Conservation (phyloP, 768 basidiomycete species). For the Tricholoma sp. region DNA sequence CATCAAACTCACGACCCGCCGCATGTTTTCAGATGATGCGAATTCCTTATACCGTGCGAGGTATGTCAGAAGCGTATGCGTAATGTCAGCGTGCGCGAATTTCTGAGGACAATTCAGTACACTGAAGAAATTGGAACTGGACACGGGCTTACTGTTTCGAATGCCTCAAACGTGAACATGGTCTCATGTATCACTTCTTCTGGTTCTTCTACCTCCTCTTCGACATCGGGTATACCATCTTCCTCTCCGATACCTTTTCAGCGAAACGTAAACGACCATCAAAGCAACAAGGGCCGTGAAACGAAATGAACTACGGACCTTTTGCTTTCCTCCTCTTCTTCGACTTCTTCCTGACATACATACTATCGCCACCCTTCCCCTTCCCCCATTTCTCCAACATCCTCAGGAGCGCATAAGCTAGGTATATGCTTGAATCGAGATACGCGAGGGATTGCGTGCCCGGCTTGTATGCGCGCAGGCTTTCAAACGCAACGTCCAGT, state of each 20-base stretch:
- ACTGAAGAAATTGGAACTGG: slow-evolving; percentile 1
- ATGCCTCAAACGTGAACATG: slow-evolving; percentile 87
- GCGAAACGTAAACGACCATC: not conserved
- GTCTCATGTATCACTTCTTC: slow-evolving; percentile 76
- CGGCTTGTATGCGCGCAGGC: slow-evolving; percentile 71
- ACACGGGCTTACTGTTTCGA: slow-evolving; percentile 65
- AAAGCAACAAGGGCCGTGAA: not conserved
- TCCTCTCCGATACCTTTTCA: slow-evolving; percentile 36
- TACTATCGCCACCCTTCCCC: slow-evolving; percentile 62
- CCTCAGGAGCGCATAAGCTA: slow-evolving; percentile 78
- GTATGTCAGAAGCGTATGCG: slow-evolving; percentile 78
- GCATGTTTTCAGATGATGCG: slow-evolving; percentile 74
- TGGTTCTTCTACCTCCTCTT: slow-evolving; percentile 56
- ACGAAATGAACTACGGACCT: slow-evolving; percentile 26
- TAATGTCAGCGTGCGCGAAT: slow-evolving; percentile 85
- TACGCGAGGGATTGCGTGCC: slow-evolving; percentile 77
- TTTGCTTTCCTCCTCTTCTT: slow-evolving; percentile 41
- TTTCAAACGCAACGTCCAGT: slow-evolving; percentile 80
- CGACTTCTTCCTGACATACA: slow-evolving; percentile 65
- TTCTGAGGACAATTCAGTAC: slow-evolving; percentile 44
- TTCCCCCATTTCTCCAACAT: slow-evolving; percentile 91
- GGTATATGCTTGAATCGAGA: slow-evolving; percentile 79
- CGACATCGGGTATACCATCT: slow-evolving; percentile 63
- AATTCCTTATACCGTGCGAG: slow-evolving; percentile 84
- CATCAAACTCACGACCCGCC: slow-evolving; percentile 81